Base-by-base conservation (phyloP, 345 rosid species). In the Raphanus sativus region DNA sequence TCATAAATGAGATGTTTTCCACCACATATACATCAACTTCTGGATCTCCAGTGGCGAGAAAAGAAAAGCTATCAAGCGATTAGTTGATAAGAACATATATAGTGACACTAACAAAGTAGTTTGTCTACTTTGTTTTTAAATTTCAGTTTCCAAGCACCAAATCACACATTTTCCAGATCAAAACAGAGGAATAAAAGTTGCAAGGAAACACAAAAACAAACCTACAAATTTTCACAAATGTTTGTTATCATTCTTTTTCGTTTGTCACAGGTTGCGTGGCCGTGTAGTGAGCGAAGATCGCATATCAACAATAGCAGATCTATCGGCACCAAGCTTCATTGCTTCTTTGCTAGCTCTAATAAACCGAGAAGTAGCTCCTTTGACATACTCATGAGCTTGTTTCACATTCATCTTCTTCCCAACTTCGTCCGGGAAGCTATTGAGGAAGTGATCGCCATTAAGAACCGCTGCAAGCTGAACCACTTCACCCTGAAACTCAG, bases 401-500 rank as follows among this genome's bases (percentile, higher is more conserved):
- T 83, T 89, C 25, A 95, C 97, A 0, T 82, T 88, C 98, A 94
- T 89, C 78, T 88, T 90, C 88, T 86, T 87, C 67, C 91, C 80
- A 87, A 88, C 87, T 81, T 88, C 86, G 29, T 90, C 84, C 0
- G 90, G 97, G 82, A 86, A 95, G 79, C 96, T 92, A 87, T 92
- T 90, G 62, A 90, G 80, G 83, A 86, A 89, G 52, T 95, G 97
- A 75, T 95, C 99, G 0, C 98, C 99, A 0, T 87, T 92, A 4
- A 94, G 98, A 75, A 90, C 97, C 6, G 97, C 98, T 6, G 94
- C 99, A 58, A 95, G 84, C 64, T 95, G 99, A 80, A 95, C 99
- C 3, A 95, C 79, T 86, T 95, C 98, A 3, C 89, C 42, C 70
- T 95, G 99, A 73, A 95, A 95, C 78, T 95, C 87, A 0, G 97